phyloP scores from a whole-genome alignment of 331 rosid species.

The Acacia pycnantha region DNA sequence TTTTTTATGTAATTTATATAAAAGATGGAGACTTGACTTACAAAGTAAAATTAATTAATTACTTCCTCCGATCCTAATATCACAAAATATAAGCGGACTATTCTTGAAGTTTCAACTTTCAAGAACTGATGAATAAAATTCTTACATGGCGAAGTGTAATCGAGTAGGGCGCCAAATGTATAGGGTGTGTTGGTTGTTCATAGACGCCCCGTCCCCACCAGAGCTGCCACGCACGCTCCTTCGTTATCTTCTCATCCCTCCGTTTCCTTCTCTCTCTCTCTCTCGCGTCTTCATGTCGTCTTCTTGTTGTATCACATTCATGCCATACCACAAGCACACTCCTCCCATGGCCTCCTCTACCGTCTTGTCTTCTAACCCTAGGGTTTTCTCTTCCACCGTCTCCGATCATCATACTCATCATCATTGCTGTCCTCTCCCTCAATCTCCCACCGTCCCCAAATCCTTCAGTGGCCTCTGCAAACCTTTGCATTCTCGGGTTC shows the following conservation, averaged over 20 bases:
- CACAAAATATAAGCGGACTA: neutral
- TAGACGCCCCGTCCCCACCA: neutral
- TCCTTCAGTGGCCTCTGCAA: constrained; percentile 62
- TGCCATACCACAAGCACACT: neutral
- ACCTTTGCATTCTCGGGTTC: constrained; percentile 43
- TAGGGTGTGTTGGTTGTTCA: constrained; percentile 16
- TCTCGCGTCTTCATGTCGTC: neutral
- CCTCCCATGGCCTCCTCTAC: constrained; percentile 45
- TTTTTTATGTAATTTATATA: too few species aligned
- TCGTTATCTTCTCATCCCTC: constrained; percentile 42
- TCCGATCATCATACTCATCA: constrained; percentile 36
- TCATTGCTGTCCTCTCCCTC: constrained; percentile 28
- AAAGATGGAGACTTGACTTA: too few species aligned
- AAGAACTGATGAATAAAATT: neutral
- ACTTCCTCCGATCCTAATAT: too few species aligned
- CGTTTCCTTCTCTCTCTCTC: constrained; percentile 19
- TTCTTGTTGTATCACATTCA: neutral
- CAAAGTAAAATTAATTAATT: neutral
- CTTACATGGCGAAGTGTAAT: neutral
- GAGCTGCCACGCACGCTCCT: constrained; percentile 14
- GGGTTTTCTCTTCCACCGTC: constrained; percentile 35
- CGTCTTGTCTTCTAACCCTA: constrained; percentile 54
- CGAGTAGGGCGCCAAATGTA: neutral
- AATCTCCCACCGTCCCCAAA: constrained; percentile 51
- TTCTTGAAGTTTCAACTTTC: neutral